phyloP scores from a whole-genome alignment of 441 rosid species.

The Croton setiger region DNA sequence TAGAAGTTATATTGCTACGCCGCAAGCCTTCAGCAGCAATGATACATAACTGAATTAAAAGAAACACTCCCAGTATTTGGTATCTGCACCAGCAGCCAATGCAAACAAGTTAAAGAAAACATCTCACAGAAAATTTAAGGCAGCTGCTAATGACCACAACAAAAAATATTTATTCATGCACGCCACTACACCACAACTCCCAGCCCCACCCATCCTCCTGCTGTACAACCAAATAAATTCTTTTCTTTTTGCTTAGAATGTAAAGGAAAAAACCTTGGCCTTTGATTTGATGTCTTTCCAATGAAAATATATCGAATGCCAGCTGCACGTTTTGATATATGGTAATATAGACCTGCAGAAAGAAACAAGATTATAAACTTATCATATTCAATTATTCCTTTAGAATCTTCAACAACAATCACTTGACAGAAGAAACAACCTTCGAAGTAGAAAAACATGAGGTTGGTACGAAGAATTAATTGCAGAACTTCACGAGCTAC shows the following conservation, averaged over 20 bases:
- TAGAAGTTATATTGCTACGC: constrained; percentile 77
- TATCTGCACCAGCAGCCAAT: constrained; percentile 51
- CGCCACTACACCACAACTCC: not conserved
- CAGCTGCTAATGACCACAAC: not conserved
- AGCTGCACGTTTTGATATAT: constrained; percentile 79
- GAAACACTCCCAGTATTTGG: constrained; percentile 88
- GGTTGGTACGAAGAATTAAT: constrained; percentile 74
- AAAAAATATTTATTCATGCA: not conserved
- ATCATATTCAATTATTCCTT: constrained; percentile 13
- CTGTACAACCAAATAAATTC: not conserved
- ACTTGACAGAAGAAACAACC: constrained; percentile 37
- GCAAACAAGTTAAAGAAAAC: constrained; percentile 15
- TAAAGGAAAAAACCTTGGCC: constrained; percentile 60
- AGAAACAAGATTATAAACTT: constrained; percentile 4
- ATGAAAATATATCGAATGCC: constrained; percentile 84
- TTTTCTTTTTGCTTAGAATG: not conserved
- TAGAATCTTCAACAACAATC: constrained; percentile 4
- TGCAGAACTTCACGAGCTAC: constrained; percentile 74
- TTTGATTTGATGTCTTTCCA: constrained; percentile 88
- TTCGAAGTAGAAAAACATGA: constrained; percentile 98
- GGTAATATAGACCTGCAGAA: constrained; percentile 76
- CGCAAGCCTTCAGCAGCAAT: constrained; percentile 86
- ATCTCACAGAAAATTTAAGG: not conserved
- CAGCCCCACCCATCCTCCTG: not conserved
- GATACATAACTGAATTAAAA: constrained; percentile 81